Conservation (phyloP, 192 early-diverging fungal species). For the Gaertneriomyces semiglobifer region DNA sequence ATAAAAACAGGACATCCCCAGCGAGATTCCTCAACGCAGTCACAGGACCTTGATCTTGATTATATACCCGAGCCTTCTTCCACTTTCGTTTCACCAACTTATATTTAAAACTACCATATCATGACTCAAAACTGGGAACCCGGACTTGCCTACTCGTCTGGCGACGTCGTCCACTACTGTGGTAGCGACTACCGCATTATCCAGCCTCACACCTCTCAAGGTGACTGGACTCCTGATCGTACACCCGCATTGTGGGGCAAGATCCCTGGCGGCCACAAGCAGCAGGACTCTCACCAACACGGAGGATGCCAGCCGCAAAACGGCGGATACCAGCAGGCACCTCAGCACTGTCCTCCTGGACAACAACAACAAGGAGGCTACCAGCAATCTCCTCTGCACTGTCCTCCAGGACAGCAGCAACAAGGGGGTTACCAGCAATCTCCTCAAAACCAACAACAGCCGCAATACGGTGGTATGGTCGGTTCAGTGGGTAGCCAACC, state of each 20-base stretch:
- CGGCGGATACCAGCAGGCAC: conserved; percentile 5
- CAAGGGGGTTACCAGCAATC: conserved; percentile 15
- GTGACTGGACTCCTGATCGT: conserved; percentile 22
- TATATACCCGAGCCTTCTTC: too few relatives aligned
- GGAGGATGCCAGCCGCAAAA: conserved; percentile 17
- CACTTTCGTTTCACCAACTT: too few relatives aligned
- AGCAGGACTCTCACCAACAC: conserved; percentile 3
- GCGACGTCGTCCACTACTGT: conserved; percentile 21
- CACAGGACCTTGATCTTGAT: too few relatives aligned
- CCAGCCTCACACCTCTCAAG: conserved; percentile 29
- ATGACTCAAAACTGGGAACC: conserved; percentile 32
- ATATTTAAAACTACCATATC: not conserved
- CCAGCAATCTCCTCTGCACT: not conserved
- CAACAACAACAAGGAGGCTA: not conserved
- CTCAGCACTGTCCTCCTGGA: not conserved
- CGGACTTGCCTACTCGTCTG: conserved; percentile 10
- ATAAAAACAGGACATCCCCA: too few relatives aligned
- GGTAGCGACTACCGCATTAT: conserved; percentile 17
- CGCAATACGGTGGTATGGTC: not conserved
- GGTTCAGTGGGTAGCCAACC: not conserved
- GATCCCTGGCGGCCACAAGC: conserved; percentile 5
- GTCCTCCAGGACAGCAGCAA: conserved; percentile 11
- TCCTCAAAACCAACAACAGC: conserved; percentile 16
- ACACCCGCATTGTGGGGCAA: conserved; percentile 26
- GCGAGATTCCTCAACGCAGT: too few relatives aligned